Conservation (phyloP, 1,284 basidiomycete genomes). For the Sanghuangporus baumii region DNA sequence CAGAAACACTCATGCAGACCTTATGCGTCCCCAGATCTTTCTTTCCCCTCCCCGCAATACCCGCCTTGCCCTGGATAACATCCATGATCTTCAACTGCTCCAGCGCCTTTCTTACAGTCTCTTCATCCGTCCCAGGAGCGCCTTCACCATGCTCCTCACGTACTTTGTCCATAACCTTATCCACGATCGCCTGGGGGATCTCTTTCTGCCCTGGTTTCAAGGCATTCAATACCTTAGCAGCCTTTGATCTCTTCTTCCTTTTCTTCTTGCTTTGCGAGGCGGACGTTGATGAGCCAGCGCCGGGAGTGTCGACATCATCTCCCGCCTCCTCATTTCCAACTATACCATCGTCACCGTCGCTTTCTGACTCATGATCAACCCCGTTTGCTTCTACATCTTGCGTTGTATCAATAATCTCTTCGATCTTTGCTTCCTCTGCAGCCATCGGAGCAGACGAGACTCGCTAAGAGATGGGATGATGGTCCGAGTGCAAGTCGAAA, state of each 20-base stretch:
- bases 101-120: constrained; percentile 54
- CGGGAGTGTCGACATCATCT: constrained; percentile 25
- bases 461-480: not conserved
- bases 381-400: constrained; percentile 23
- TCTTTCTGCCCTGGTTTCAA: constrained; percentile 44
- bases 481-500: not conserved
- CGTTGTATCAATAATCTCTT: constrained; percentile 37
- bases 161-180: constrained; percentile 54
- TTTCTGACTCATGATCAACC: constrained; percentile 26
- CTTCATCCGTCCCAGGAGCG: constrained; percentile 46
- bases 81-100: constrained; percentile 72
- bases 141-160: constrained; percentile 48
- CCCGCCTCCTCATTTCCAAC: constrained; percentile 28
- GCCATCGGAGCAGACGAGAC: constrained; percentile 18
- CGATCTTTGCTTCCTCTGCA: constrained; percentile 33
- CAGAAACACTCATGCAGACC: constrained; percentile 28
- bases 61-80: constrained; percentile 64
- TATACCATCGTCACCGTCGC: constrained; percentile 25
- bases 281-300: constrained; percentile 26
- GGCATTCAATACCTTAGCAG: constrained; percentile 45
- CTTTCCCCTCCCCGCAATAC: constrained; percentile 61
- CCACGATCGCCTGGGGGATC: constrained; percentile 53
- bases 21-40: constrained; percentile 86
- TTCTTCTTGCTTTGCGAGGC: constrained; percentile 53
- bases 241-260: constrained; percentile 72